Percentiles rank a stretch among this genome's conserved stretches.
These are phyloP conservation scores for Nakazawaea wickerhamii DNA, from an alignment of 805 yeast genomes.

Conservation along the genomic window DNA sequence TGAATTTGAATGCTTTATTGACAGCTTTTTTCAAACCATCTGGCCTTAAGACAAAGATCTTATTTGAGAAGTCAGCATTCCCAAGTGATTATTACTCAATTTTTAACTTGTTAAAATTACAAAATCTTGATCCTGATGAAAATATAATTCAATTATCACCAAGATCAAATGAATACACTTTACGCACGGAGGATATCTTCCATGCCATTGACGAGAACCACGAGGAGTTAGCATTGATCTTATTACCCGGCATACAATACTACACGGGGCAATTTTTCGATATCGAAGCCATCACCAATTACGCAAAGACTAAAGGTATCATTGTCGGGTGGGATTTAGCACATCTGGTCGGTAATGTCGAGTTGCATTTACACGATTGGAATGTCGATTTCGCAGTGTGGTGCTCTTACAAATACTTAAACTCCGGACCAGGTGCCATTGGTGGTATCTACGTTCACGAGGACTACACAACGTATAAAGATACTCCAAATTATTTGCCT, in stretches of 20 bases:
- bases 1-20: conserved; percentile 71
- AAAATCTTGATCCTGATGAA: conserved; percentile 44
- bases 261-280: conserved; percentile 89
- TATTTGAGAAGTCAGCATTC: conserved; percentile 83
- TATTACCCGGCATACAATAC: conserved; percentile 86
- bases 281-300: conserved; percentile 60
- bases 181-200: conserved; percentile 62
- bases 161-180: conserved; percentile 45
- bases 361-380: conserved; percentile 78
- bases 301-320: conserved; percentile 48
- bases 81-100: conserved; percentile 92
- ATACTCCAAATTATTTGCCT: conserved; percentile 39
- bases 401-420: conserved; percentile 90
- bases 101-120: conserved; percentile 61
- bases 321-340: conserved; percentile 93
- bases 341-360: conserved; percentile 89
- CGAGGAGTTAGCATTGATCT: conserved; percentile 62
- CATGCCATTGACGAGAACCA: conserved; percentile 47
- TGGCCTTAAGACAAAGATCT: conserved; percentile 54
- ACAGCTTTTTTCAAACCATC: conserved; percentile 70
- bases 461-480: conserved; percentile 28
- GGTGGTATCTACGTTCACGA: conserved; percentile 82
- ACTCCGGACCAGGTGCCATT: conserved; percentile 91
- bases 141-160: conserved; percentile 64
- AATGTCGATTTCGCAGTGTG: conserved; percentile 89